phyloP scores from a whole-genome alignment of 1,139 yeast genomes.

The Arxiozyma slooffiae region DNA sequence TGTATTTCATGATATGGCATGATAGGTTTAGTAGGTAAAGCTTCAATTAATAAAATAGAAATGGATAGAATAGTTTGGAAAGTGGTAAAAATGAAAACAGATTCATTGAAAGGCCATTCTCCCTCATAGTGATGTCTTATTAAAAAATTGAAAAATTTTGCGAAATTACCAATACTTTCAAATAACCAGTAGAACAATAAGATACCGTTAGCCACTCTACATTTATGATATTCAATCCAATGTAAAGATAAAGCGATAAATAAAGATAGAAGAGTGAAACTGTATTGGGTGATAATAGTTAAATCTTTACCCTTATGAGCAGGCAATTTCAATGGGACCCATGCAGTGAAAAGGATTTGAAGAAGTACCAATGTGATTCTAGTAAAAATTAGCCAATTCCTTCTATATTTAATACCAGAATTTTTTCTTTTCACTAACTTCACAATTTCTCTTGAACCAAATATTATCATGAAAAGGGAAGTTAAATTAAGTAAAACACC shows the following conservation, averaged over 20 bases:
- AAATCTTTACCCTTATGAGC: conserved; percentile 17
- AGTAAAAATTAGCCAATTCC: conserved; percentile 32
- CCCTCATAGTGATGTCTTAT: conserved; percentile 38
- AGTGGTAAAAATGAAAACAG: conserved; percentile 38
- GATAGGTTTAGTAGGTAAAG: conserved; percentile 39
- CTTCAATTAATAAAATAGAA: conserved; percentile 46
- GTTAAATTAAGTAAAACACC: conserved; percentile 51
- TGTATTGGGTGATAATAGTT: conserved; percentile 23
- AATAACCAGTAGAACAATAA: conserved; percentile 72
- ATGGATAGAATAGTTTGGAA: conserved; percentile 43
- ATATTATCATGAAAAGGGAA: conserved; percentile 43
- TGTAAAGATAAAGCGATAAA: conserved; percentile 49
- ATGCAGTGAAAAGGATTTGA: conserved; percentile 26
- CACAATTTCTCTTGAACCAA: conserved; percentile 39
- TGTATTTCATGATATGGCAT: conserved; percentile 34
- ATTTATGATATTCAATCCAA: conserved; percentile 61
- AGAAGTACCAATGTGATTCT: conserved; percentile 29
- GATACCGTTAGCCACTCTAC: conserved; percentile 56
- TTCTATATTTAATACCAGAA: conserved; percentile 35
- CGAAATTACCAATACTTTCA: conserved; percentile 36
- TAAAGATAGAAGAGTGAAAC: conserved; percentile 28
- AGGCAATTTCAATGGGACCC: conserved; percentile 16
- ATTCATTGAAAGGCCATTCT: conserved; percentile 25
- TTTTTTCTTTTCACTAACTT: conserved; percentile 29
- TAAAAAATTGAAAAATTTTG: conserved; percentile 39